Evolutionary conservation across 2,329 filamentous ascomycete species (phyloP).

Genomic region (Pseudogymnoascus sp.): DNA sequence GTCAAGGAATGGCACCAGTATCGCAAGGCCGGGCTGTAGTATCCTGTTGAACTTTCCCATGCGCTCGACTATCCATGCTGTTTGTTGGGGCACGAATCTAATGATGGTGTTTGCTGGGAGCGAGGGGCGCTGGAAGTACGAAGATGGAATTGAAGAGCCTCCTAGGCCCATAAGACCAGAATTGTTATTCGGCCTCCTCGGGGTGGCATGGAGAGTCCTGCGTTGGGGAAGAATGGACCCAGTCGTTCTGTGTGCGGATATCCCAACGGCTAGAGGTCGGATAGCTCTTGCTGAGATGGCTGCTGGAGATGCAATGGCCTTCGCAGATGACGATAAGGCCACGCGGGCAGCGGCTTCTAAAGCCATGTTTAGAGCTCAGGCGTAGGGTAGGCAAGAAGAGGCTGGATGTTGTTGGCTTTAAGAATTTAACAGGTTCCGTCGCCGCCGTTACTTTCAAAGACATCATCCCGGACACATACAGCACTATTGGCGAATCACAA

Average conservation of each 20-base stretch:
- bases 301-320: constrained; percentile 12
- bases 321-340: constrained; percentile 17
- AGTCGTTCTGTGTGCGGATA: constrained; percentile 6
- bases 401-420: background rate
- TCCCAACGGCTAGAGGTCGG: constrained; percentile 16
- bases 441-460: background rate
- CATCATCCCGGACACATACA: background rate
- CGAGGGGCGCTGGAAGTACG: constrained; percentile 69
- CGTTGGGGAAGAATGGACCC: constrained; percentile 15
- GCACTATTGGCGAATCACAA: background rate
- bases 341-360: constrained; percentile 15
- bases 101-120: constrained; percentile 90
- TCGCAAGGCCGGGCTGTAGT: constrained; percentile 79
- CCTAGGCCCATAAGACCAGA: constrained; percentile 23
- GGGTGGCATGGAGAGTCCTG: constrained; percentile 22
- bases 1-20: constrained; percentile 84
- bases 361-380: constrained; percentile 5
- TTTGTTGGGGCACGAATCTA: constrained; percentile 98
- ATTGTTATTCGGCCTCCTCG: constrained; percentile 20
- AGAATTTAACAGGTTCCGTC: background rate
- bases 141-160: constrained; percentile 43
- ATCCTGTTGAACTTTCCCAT: constrained; percentile 98
- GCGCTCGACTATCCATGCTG: constrained; percentile 97
- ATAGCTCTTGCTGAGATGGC: constrained; percentile 14
- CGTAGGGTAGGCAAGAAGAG: background rate